Conservation (phyloP, 345 rosid species). For the Cardiospermum halicacabum region DNA sequence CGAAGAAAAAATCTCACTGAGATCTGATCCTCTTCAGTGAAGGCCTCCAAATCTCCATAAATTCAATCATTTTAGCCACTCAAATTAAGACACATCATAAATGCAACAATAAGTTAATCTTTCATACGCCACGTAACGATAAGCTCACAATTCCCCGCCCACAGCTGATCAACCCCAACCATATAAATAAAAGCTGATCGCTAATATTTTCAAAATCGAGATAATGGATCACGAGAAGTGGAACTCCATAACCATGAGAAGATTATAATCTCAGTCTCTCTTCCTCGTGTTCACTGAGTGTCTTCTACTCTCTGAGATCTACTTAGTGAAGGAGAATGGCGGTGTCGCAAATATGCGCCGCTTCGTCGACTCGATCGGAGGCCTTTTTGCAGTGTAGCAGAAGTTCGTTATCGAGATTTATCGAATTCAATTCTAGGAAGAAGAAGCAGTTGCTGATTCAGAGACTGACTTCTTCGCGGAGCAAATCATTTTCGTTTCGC, state of each 20-base stretch:
- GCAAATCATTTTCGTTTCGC: slow-evolving; percentile 1
- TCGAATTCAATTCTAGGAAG: slow-evolving; percentile 24
- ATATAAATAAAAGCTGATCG: neutral
- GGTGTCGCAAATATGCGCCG: slow-evolving; percentile 9
- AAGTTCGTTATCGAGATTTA: slow-evolving; percentile 26
- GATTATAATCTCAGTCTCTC: neutral
- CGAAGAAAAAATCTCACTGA: neutral
- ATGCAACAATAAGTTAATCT: neutral
- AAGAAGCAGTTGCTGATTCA: slow-evolving; percentile 27
- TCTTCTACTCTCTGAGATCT: neutral
- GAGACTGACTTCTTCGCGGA: slow-evolving; percentile 16
- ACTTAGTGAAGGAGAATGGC: slow-evolving; percentile 8
- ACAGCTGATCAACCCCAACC: neutral
- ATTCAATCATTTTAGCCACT: neutral
- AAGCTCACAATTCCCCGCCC: neutral
- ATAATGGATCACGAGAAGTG: neutral
- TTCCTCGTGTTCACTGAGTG: neutral
- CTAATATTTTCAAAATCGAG: neutral
- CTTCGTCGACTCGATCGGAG: slow-evolving; percentile 15
- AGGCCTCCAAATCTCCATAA: neutral
- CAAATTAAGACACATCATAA: neutral
- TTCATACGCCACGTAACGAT: neutral
- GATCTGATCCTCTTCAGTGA: neutral
- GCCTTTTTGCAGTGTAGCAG: neutral
- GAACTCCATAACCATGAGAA: too few relatives aligned